These are phyloP conservation scores for Ilex paraguariensis DNA, from an alignment of 305 asterid genomes.

Conservation along the genomic window DNA sequence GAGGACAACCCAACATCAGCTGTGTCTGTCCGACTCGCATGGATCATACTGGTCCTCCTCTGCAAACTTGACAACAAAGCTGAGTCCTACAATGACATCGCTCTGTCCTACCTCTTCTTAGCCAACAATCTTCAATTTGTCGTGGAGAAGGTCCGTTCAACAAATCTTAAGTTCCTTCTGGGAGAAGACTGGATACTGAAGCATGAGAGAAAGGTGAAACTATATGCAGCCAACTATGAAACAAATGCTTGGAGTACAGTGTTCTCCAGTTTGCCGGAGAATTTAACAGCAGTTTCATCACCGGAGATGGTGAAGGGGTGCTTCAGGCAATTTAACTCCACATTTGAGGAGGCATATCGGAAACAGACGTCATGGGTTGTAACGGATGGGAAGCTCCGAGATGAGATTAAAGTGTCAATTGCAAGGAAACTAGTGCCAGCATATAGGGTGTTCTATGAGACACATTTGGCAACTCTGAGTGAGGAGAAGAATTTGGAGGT, in stretches of 20 bases:
- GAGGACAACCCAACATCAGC: conserved; percentile 24
- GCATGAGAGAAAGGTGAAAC: conserved; percentile 51
- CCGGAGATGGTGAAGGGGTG: conserved; percentile 27
- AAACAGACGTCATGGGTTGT: conserved; percentile 58
- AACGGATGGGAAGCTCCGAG: conserved; percentile 49
- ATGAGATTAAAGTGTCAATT: conserved; percentile 58
- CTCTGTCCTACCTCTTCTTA: conserved; percentile 51
- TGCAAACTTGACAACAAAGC: conserved; percentile 70
- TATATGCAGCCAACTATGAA: conserved; percentile 51
- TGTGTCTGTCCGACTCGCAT: conserved; percentile 41
- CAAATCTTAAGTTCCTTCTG: conserved; percentile 34
- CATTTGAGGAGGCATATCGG: conserved; percentile 48
- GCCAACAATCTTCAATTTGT: conserved; percentile 55
- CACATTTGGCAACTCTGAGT: conserved; percentile 29
- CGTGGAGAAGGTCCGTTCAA: conserved; percentile 30
- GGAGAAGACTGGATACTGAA: conserved; percentile 49
- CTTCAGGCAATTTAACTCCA: conserved; percentile 41
- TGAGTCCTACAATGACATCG: conserved; percentile 41
- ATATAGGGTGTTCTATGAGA: conserved; percentile 48
- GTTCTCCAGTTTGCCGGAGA: conserved; percentile 36
- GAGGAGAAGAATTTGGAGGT: conserved; percentile 37
- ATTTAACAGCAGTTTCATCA: conserved; percentile 21
- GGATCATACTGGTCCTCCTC: conserved; percentile 59
- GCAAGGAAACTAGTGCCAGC: conserved; percentile 46
- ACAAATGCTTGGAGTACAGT: conserved; percentile 52